phyloP scores from a whole-genome alignment of 2,329 filamentous ascomycete species.

The Herpotrichia juniperi region DNA sequence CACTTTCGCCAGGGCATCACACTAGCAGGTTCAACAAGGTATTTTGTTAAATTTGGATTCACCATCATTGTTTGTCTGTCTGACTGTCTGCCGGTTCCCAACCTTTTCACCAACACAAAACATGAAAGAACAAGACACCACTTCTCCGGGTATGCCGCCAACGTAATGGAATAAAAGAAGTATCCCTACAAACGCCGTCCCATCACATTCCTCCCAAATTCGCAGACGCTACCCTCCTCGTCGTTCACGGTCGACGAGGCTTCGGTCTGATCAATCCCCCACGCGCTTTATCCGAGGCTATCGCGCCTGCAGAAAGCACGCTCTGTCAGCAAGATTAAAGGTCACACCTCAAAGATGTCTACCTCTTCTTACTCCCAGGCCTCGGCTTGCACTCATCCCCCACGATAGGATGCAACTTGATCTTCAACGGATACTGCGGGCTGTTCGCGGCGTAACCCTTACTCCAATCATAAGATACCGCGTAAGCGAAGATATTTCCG shows the following conservation, averaged over 20 bases:
- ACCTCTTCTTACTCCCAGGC: slow-evolving; percentile 55
- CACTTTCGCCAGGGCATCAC: no score
- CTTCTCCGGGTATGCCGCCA: no score
- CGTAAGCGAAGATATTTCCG: slow-evolving; percentile 68
- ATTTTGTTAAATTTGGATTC: background rate
- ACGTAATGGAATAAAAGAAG: no score
- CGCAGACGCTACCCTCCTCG: no score
- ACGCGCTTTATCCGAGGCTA: no score
- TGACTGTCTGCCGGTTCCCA: background rate
- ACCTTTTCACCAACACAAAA: background rate
- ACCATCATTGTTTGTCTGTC: background rate
- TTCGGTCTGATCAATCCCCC: no score
- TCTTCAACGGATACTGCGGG: slow-evolving; percentile 58
- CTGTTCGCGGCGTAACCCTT: slow-evolving; percentile 92
- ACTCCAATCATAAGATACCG: slow-evolving; percentile 96
- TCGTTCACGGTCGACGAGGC: no score
- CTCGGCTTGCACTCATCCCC: slow-evolving; percentile 59
- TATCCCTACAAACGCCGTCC: no score
- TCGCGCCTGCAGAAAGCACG: background rate
- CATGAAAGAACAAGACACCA: background rate
- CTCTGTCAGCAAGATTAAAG: background rate
- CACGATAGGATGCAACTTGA: slow-evolving; percentile 56
- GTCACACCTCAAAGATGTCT: slow-evolving; percentile 13
- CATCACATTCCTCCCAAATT: no score
- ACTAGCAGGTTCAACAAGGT: no score